A percentile compares a stretch with the other conserved stretches of the same genome.
Evolutionary conservation across 129 eudicot genomes (phyloP).

Genomic region (Arctium minus): DNA sequence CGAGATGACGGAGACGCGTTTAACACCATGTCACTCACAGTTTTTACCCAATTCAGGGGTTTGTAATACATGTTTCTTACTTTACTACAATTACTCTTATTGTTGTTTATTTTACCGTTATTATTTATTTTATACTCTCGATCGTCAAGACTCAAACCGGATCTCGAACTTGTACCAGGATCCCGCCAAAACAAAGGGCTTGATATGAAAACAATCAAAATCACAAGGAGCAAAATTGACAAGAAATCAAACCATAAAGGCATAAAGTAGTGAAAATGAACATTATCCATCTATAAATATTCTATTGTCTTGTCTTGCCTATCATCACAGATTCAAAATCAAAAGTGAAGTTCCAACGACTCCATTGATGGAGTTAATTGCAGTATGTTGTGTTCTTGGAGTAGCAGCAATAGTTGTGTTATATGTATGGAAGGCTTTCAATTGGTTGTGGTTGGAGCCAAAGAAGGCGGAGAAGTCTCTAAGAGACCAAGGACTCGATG

Average conservation of each 20-base stretch:
- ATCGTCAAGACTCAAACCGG: neutral
- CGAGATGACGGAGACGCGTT: too few relatives aligned
- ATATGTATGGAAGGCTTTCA: neutral
- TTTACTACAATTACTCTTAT: too few relatives aligned
- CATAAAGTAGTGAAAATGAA: neutral
- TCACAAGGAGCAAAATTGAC: neutral
- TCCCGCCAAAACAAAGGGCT: neutral
- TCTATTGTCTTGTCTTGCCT: neutral
- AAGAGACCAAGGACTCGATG: neutral
- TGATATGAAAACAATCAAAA: neutral
- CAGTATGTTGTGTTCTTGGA: neutral
- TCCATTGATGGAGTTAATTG: neutral
- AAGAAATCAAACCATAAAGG: neutral
- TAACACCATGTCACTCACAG: too few relatives aligned
- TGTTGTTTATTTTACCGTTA: too few relatives aligned
- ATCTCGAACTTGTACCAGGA: neutral
- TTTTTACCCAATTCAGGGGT: too few relatives aligned
- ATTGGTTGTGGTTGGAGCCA: constrained; percentile 15
- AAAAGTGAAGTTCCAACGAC: neutral
- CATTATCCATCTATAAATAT: neutral
- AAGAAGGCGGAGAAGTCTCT: constrained; percentile 10
- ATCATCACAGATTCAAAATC: neutral
- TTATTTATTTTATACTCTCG: too few relatives aligned
- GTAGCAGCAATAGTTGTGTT: neutral
- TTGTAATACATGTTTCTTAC: too few relatives aligned